Percentiles rank a stretch among this genome's conserved stretches.
These are phyloP conservation scores for Coriaria nepalensis DNA, from an alignment of 306 rosid genomes.

Conservation along the genomic window DNA sequence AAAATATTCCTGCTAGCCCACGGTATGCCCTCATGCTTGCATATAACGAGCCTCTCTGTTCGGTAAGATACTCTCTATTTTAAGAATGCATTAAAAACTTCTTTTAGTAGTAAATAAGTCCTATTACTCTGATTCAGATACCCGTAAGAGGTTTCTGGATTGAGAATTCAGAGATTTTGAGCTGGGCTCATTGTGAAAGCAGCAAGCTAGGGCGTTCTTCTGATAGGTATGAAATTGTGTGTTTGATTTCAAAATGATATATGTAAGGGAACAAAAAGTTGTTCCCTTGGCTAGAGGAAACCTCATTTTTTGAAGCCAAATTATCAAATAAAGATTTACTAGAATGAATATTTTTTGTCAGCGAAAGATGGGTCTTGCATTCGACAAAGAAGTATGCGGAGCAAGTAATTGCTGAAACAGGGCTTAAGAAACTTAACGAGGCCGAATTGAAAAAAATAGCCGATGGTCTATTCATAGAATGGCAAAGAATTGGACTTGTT, in stretches of 20 bases:
- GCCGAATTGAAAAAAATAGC: conserved; percentile 48
- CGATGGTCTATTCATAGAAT: conserved; percentile 63
- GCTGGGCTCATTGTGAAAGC: conserved; percentile 76
- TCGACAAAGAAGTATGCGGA: conserved; percentile 75
- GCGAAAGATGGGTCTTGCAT: conserved; percentile 85
- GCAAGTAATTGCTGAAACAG: conserved; percentile 56
- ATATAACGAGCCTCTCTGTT: conserved; percentile 61
- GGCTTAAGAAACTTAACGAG: conserved; percentile 66
- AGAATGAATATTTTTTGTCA: conserved; percentile 13
- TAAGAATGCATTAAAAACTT: neutral
- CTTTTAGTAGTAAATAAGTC: neutral
- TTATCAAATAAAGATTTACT: neutral
- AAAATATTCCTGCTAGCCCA: conserved; percentile 51
- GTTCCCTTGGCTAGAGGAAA: too few species aligned
- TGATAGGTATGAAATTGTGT: conserved; percentile 26
- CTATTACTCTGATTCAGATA: conserved; percentile 39
- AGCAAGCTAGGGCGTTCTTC: conserved; percentile 74
- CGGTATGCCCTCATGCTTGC: conserved; percentile 84
- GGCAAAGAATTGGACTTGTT: conserved; percentile 36
- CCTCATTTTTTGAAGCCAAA: neutral
- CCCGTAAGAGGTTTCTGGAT: conserved; percentile 59
- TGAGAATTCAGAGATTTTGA: conserved; percentile 46
- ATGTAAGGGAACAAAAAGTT: neutral
- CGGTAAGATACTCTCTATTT: conserved; percentile 34
- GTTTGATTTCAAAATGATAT: neutral